Evolutionary conservation across 1,284 basidiomycete species (phyloP).

Genomic region (Sanghuangporus baumii): DNA sequence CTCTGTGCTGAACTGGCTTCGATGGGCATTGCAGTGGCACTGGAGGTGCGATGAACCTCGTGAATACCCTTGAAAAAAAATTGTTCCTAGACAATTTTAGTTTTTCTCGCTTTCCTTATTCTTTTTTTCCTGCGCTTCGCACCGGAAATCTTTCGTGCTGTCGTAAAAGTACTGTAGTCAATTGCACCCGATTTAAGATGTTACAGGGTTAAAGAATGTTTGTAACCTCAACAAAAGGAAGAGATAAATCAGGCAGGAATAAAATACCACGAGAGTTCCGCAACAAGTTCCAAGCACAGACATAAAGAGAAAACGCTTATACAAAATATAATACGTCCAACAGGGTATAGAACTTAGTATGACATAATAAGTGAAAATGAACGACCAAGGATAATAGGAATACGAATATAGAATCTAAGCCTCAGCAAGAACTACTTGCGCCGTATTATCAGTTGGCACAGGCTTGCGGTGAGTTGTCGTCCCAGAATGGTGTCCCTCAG

Average conservation of each 20-base stretch:
- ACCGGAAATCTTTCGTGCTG: not conserved
- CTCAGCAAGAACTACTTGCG: constrained; percentile 12
- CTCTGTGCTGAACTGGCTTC: constrained; percentile 81
- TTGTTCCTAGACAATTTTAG: too few species aligned
- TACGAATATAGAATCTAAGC: constrained; percentile 11
- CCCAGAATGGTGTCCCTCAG: constrained; percentile 5
- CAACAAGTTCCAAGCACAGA: not conserved
- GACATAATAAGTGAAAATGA: constrained; percentile 10
- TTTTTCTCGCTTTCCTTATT: not conserved
- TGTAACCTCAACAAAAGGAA: not conserved
- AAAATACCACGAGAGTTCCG: not conserved
- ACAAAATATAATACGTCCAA: not conserved
- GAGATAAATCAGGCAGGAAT: not conserved
- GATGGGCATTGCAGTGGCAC: constrained; percentile 80
- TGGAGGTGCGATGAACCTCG: constrained; percentile 46
- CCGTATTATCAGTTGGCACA: not conserved
- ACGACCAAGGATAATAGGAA: not conserved
- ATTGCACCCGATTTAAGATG: too few species aligned
- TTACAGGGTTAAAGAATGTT: not conserved
- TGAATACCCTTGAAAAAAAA: too few species aligned
- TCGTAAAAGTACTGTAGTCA: too few species aligned
- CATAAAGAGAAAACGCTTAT: not conserved
- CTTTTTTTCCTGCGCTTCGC: not conserved
- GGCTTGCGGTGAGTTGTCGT: constrained; percentile 9
- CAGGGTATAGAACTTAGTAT: constrained; percentile 2